phyloP scores from a whole-genome alignment of 2,329 filamentous ascomycete species.

The Exophiala aquamarina region DNA sequence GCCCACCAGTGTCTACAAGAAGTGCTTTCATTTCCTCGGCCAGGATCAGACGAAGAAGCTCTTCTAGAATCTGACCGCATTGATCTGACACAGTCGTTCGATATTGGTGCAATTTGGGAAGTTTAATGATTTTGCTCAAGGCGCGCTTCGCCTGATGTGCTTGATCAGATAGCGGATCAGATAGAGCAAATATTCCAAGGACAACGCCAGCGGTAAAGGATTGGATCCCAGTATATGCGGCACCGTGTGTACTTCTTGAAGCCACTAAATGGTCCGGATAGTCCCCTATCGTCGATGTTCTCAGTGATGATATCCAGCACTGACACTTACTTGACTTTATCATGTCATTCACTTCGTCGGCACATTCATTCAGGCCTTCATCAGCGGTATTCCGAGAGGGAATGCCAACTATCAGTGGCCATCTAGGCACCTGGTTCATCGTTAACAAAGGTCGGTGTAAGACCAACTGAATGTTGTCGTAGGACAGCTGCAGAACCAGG shows the following conservation, averaged over 20 bases:
- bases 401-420: background rate
- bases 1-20: slow-evolving; percentile 7
- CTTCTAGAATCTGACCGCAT: slow-evolving; percentile 19
- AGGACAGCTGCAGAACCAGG: slow-evolving; percentile 43
- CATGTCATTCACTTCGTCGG: slow-evolving; percentile 10
- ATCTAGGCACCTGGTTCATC: slow-evolving; percentile 16
- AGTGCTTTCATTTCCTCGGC: slow-evolving; percentile 21
- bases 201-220: slow-evolving; percentile 48
- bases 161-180: slow-evolving; percentile 43
- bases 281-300: slow-evolving; percentile 38
- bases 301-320: slow-evolving; percentile 36
- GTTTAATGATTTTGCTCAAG: slow-evolving; percentile 29
- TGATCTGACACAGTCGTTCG: slow-evolving; percentile 20
- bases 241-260: slow-evolving; percentile 43
- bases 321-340: slow-evolving; percentile 21
- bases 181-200: slow-evolving; percentile 44
- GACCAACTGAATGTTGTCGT: slow-evolving; percentile 45
- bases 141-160: slow-evolving; percentile 46
- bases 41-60: slow-evolving; percentile 18
- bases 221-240: slow-evolving; percentile 47
- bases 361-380: background rate
- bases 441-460: slow-evolving; percentile 43
- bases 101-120: slow-evolving; percentile 16
- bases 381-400: background rate
- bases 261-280: slow-evolving; percentile 34